These are phyloP conservation scores for Fraxinus albicans DNA, from an alignment of 305 asterid genomes.

Conservation along the genomic window DNA sequence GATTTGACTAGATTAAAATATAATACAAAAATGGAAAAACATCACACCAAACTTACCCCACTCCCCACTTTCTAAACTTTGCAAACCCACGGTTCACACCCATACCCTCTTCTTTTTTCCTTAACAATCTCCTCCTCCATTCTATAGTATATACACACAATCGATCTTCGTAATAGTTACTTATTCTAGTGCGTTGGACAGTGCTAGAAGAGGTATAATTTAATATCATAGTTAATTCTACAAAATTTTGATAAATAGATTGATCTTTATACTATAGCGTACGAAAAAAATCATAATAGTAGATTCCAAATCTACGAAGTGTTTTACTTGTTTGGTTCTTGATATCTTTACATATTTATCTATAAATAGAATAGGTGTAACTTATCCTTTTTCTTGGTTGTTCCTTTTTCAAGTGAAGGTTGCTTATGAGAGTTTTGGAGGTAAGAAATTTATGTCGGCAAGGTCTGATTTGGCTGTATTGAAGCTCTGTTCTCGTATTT, in stretches of 20 bases:
- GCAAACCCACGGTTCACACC: too few species aligned
- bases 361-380: slow-evolving; percentile 15
- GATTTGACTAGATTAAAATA: too few species aligned
- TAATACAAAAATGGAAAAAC: too few species aligned
- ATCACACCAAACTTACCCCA: too few species aligned
- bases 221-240: background rate
- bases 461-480: slow-evolving; percentile 44
- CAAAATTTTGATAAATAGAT: background rate
- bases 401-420: slow-evolving; percentile 9
- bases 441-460: slow-evolving; percentile 64
- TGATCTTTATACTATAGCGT: background rate
- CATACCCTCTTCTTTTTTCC: too few species aligned
- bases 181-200: background rate
- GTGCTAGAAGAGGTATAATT: background rate
- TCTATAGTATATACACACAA: background rate
- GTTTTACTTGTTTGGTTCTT: background rate
- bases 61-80: too few species aligned
- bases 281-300: too few species aligned
- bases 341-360: background rate
- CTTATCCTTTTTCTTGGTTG: slow-evolving; percentile 29
- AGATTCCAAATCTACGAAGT: too few species aligned
- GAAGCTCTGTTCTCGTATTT: slow-evolving; percentile 43
- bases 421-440: slow-evolving; percentile 16
- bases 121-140: too few species aligned
- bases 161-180: background rate